Percentiles rank a stretch among this genome's conserved stretches.
Conservation (phyloP, 495 filamentous ascomycete genomes). For the Cercophora newfieldiana region DNA sequence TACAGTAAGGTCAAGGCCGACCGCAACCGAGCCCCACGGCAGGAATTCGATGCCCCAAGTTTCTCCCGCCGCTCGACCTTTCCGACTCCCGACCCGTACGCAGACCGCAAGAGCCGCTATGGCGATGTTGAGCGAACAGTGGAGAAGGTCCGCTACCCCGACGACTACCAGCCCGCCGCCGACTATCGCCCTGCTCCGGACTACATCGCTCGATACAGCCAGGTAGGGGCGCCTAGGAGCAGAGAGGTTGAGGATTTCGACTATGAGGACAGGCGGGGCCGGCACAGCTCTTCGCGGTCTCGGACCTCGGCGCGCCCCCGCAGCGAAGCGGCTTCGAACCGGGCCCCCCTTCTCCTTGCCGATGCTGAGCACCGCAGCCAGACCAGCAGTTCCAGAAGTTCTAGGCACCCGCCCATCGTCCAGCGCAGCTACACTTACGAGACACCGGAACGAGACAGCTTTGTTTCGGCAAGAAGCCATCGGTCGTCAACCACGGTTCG, state of each 20-base stretch:
- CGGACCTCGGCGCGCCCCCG: constrained; percentile 30
- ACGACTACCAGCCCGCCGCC: constrained; percentile 31
- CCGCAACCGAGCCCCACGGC: constrained; percentile 41
- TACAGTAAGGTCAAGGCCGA: constrained; percentile 69
- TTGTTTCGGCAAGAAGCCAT: constrained; percentile 41
- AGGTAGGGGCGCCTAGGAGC: constrained; percentile 33
- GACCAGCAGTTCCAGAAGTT: constrained; percentile 26
- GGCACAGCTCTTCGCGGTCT: constrained; percentile 36
- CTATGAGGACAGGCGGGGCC: constrained; percentile 41
- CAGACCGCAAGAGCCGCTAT: constrained; percentile 36
- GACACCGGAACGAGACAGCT: constrained; percentile 15
- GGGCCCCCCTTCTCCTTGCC: constrained; percentile 32
- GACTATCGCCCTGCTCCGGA: constrained; percentile 34
- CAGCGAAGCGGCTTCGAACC: constrained; percentile 35
- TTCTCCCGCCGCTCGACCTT: constrained; percentile 41
- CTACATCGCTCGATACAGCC: constrained; percentile 42
- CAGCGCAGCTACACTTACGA: constrained; percentile 33
- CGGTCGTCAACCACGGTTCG: constrained; percentile 37
- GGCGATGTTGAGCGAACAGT: constrained; percentile 35
- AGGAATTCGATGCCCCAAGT: constrained; percentile 38
- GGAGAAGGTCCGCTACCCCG: constrained; percentile 33
- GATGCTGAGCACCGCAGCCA: constrained; percentile 37
- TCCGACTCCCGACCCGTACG: constrained; percentile 32
- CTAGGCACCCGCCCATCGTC: constrained; percentile 29
- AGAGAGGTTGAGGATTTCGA: constrained; percentile 43